These are phyloP conservation scores for Silybum marianum DNA, from an alignment of 129 eudicot genomes.

Conservation along the genomic window DNA sequence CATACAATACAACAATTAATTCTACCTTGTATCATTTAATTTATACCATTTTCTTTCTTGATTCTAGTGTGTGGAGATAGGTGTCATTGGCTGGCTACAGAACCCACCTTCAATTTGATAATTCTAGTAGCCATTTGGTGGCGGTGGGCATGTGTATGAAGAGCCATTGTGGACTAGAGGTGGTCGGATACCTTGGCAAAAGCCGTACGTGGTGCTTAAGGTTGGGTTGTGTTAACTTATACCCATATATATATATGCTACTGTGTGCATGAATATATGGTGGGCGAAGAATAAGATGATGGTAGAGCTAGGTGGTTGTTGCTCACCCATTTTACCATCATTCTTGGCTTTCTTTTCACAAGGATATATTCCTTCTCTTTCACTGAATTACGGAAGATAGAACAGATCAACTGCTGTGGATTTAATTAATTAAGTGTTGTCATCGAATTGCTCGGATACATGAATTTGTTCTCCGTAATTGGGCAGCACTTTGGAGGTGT, in stretches of 20 bases:
- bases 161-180: constrained; percentile 28
- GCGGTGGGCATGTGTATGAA: too few species aligned
- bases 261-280: constrained; percentile 41
- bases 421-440: too few species aligned
- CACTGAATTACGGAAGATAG: too few species aligned
- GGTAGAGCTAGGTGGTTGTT: too few species aligned
- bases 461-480: too few species aligned
- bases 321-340: too few species aligned
- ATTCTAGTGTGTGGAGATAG: constrained; percentile 42
- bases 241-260: too few species aligned
- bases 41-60: background rate
- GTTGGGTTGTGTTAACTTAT: constrained; percentile 41
- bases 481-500: too few species aligned
- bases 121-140: constrained; percentile 38
- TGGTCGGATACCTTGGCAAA: constrained; percentile 17
- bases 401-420: too few species aligned
- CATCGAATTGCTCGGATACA: too few species aligned
- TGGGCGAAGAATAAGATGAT: constrained; percentile 18
- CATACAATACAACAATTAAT: background rate
- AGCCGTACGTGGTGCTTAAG: constrained; percentile 7
- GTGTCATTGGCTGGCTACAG: constrained; percentile 56
- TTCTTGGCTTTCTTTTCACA: too few species aligned
- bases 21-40: background rate
- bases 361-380: too few species aligned
- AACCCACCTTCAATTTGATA: constrained; percentile 59